Conservation (phyloP, 768 basidiomycete species). For the Lactarius evosmus region DNA sequence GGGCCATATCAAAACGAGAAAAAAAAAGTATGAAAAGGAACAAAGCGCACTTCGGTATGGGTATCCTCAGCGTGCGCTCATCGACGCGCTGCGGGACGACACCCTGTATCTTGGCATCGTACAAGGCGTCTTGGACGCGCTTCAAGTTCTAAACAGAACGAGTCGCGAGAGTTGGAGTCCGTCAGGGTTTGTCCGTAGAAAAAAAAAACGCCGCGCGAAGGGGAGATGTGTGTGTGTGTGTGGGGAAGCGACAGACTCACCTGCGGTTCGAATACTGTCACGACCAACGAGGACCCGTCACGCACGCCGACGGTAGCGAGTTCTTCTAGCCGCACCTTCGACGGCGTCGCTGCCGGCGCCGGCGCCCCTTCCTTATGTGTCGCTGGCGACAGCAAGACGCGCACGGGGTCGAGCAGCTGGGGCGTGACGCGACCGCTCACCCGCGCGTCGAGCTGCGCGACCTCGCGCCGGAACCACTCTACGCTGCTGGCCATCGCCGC, state of each 20-base stretch:
- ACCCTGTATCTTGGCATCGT: slow-evolving; percentile 69
- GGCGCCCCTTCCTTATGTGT: slow-evolving; percentile 26
- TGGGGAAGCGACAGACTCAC: slow-evolving; percentile 43
- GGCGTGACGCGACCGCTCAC: slow-evolving; percentile 77
- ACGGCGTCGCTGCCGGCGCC: slow-evolving; percentile 29
- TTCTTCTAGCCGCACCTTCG: slow-evolving; percentile 52
- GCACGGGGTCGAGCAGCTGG: slow-evolving; percentile 62
- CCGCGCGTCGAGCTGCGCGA: slow-evolving; percentile 65
- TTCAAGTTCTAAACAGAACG: slow-evolving; percentile 64
- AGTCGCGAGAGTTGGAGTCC: neutral
- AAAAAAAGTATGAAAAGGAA: neutral
- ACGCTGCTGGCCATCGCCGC: slow-evolving; percentile 58
- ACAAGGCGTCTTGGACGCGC: slow-evolving; percentile 69
- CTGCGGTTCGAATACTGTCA: slow-evolving; percentile 76
- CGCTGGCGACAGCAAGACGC: slow-evolving; percentile 47
- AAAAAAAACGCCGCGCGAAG: neutral
- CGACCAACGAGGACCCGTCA: slow-evolving; percentile 68
- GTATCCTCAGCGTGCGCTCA: slow-evolving; percentile 68
- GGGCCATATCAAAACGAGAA: slow-evolving; percentile 1
- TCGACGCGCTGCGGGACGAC: slow-evolving; percentile 72
- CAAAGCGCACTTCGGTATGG: slow-evolving; percentile 66
- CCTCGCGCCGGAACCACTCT: slow-evolving; percentile 77
- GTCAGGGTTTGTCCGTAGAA: neutral
- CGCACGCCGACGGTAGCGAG: slow-evolving; percentile 78
- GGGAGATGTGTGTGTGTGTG: too few relatives aligned